Base-by-base conservation (phyloP, 148 eudicot species). In the Cornus kousa region DNA sequence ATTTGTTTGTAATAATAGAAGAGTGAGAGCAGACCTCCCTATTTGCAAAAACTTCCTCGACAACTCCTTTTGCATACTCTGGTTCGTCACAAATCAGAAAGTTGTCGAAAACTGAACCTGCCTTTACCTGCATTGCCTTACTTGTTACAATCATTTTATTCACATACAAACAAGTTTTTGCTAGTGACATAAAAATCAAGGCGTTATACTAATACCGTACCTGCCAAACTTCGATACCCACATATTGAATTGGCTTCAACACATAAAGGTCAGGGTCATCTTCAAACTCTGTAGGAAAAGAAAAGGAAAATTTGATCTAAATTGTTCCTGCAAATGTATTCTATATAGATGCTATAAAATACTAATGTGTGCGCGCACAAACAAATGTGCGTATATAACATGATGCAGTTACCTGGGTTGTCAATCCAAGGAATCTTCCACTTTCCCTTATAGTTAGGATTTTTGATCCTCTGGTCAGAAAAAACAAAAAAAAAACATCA, bases 341-440 rank as follows among this genome's bases (percentile, higher is more conserved):
- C 53, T 65, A 73, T 5, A 8, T 59, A 64, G 43, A 22, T 48
- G 37, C 37, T 43, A 11, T 53, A 19, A 53, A 53, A 53, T 53
- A 12, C 19, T 3, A 16, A 53, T 53, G 1, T 53, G 59, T 53
- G 59, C 12, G 59, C 4, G 13, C 19, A 9, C 5, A 35, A 19
- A 59, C 69, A 75, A 1, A 3, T 62, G 65, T 68, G 77, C 70
- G 50, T 71, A 72, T 10, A 73, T 55, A 33, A 75, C 50, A 77
- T 20, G 62, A 43, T 70, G 66, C 6, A 68, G 48, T 89, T 89
- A 96, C 99, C 99, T 80, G 99, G 99, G 82, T 97, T 97, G 82
- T 94, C 94, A 77, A 97, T 94, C 97, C 95, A 93, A 59, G 98
- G 99, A 77, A 83, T 91, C 90, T 83, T 97, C 99, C 99, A 94